phyloP scores from a whole-genome alignment of 2,329 filamentous ascomycete genomes.

The Ophiocordyceps robertsii region DNA sequence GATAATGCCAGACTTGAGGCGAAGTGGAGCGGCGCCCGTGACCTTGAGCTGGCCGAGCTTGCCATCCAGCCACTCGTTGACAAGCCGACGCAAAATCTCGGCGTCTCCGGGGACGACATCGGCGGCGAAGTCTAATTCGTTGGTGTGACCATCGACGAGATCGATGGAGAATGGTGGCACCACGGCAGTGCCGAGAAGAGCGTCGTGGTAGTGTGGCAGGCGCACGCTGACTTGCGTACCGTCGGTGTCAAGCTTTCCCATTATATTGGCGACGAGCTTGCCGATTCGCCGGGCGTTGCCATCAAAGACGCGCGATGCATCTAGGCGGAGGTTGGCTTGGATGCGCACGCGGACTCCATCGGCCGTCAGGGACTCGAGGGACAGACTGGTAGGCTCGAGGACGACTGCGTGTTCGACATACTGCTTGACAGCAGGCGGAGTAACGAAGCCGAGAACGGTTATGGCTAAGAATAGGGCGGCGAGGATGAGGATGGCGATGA shows the following conservation, averaged over 20 bases:
- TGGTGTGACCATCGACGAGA: constrained; percentile 66
- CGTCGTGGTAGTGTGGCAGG: constrained; percentile 69
- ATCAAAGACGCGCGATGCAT: constrained; percentile 62
- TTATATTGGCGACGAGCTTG: constrained; percentile 66
- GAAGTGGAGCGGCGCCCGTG: constrained; percentile 58
- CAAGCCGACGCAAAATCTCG: constrained; percentile 63
- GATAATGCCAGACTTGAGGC: constrained; percentile 67
- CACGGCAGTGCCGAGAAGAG: constrained; percentile 62
- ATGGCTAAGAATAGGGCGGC: constrained; percentile 51
- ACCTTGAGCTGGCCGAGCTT: constrained; percentile 58
- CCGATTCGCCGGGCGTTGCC: constrained; percentile 63
- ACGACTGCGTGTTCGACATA: constrained; percentile 77
- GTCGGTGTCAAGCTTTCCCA: constrained; percentile 60
- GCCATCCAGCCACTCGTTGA: constrained; percentile 80
- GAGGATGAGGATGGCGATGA: constrained; percentile 58
- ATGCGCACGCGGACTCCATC: constrained; percentile 68
- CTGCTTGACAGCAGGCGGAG: constrained; percentile 66
- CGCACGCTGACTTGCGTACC: constrained; percentile 62
- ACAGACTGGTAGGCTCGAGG: constrained; percentile 70
- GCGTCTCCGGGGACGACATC: constrained; percentile 65
- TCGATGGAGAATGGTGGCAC: constrained; percentile 65
- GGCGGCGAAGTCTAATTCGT: constrained; percentile 64
- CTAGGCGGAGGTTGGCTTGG: constrained; percentile 69
- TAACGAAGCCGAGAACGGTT: constrained; percentile 66
- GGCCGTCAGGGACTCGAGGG: constrained; percentile 71